A percentile compares a stretch with the other conserved stretches of the same genome.
Evolutionary conservation across 2,329 filamentous ascomycete species (phyloP).

Genomic region (Achaetomium macrosporum): DNA sequence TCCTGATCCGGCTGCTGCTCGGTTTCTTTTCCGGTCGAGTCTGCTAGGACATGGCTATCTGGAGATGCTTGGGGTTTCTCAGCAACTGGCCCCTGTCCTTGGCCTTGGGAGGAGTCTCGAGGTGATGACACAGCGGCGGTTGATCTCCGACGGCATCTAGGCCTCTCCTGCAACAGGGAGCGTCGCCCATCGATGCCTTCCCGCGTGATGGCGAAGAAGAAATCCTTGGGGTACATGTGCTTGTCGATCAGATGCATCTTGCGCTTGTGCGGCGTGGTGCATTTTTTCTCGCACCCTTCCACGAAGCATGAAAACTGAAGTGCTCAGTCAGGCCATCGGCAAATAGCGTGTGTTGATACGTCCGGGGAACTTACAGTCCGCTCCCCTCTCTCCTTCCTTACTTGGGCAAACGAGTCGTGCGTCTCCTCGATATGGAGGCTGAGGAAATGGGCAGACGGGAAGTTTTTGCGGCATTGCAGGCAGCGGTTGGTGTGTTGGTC

Average conservation of each 20-base stretch:
- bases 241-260: conserved; percentile 89
- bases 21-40: background rate
- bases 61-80: background rate
- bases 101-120: background rate
- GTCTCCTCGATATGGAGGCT: conserved; percentile 83
- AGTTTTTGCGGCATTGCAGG: conserved; percentile 76
- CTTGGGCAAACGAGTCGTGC: conserved; percentile 73
- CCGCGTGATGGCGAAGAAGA: conserved; percentile 81
- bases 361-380: conserved; percentile 60
- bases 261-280: conserved; percentile 75
- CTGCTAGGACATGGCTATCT: background rate
- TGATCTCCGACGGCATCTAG: conserved; percentile 44
- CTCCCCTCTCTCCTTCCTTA: conserved; percentile 71
- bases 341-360: too few species aligned
- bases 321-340: conserved; percentile 1
- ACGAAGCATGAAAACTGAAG: conserved; percentile 80
- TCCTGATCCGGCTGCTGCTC: conserved; percentile 36
- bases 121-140: conserved; percentile 31
- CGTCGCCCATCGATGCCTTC: conserved; percentile 81
- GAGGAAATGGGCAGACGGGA: conserved; percentile 77
- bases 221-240: conserved; percentile 83
- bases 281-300: conserved; percentile 79
- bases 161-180: conserved; percentile 65
- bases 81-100: background rate
- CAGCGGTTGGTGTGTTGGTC: conserved; percentile 80